Evolutionary conservation across 176 grass and related monocot genomes (phyloP), one percentile per base, ranked within the genome.

Genomic region (Leersia perrieri): DNA sequence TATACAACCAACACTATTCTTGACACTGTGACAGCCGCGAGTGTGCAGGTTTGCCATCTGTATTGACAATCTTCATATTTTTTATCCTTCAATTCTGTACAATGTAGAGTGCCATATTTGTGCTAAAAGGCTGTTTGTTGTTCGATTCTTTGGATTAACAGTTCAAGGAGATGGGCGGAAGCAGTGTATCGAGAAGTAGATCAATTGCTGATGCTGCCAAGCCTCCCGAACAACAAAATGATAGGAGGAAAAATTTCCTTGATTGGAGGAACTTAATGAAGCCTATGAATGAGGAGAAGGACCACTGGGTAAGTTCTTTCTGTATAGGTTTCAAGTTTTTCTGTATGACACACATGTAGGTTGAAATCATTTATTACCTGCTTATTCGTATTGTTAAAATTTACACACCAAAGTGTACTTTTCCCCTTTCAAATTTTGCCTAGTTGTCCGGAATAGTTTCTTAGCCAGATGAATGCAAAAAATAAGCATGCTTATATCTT

Each of bases 101-200:
- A 44, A 55, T 68, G n/a, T n/a, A n/a, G n/a, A n/a, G n/a, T n/a
- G n/a, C n/a, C n/a, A n/a, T n/a, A n/a, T n/a, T n/a, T n/a, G 15
- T 75, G 9, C 25, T 20, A 61, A 81, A 78, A 83, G 13, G 5
- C 80, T 86, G 30, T 63, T 61, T 36, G 9, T 29, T 69, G 1
- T 72, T 58, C 61, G 25, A 66, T 74, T 62, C 25, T 72, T 75
- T 64, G 31, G 22, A 57, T 36, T 73, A 39, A 39, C 77, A 98
- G 92, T 87, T 98, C 81, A 98, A 98, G 73, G 96, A 98, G 83
- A 98, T 98, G 88, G 88, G 88, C 66, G 95, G 80, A 86, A 87
- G 74, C 55, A 85, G 77, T 77, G 66, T 93, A 78, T 86, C 82
- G 15, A 91, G 88, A 89, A 79, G 81, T 80, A 93, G 63, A 84